Evolutionary conservation across 2,329 filamentous ascomycete species (phyloP).

Genomic region (Metarhizium album): DNA sequence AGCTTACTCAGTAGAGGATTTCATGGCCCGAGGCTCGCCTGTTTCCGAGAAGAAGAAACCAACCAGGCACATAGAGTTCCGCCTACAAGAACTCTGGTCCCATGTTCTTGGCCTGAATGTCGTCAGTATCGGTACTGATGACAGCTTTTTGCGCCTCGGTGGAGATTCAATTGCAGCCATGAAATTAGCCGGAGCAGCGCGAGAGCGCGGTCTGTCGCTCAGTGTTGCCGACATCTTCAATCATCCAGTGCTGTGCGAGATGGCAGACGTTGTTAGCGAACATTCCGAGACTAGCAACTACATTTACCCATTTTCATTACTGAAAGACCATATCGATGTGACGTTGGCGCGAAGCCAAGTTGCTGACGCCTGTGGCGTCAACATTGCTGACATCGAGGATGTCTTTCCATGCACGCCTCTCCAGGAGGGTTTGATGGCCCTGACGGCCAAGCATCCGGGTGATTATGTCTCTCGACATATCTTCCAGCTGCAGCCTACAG

Average conservation of each 20-base stretch:
- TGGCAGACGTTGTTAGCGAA: not conserved
- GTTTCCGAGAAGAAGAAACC: not conserved
- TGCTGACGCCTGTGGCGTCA: conserved; percentile 3
- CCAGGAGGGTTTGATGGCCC: conserved; percentile 11
- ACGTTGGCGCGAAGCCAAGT: not conserved
- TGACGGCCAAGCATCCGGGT: conserved; percentile 7
- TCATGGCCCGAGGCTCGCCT: not conserved
- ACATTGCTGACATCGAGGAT: conserved; percentile 21
- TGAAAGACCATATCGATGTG: not conserved
- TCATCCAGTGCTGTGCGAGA: conserved; percentile 3
- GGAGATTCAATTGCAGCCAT: conserved; percentile 37
- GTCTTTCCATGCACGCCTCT: conserved; percentile 13
- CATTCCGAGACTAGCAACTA: not conserved
- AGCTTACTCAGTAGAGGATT: not conserved
- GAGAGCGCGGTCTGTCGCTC: conserved; percentile 24
- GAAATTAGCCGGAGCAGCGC: conserved; percentile 23
- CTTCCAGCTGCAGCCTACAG: conserved; percentile 5
- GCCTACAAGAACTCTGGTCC: conserved; percentile 4
- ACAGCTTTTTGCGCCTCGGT: conserved; percentile 36
- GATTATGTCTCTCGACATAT: conserved; percentile 11
- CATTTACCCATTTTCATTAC: not conserved
- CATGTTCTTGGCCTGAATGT: conserved; percentile 6
- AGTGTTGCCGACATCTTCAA: conserved; percentile 32
- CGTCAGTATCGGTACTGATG: conserved; percentile 22
- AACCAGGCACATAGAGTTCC: not conserved